Conservation (phyloP, 345 rosid species). For the Corchorus capsularis region DNA sequence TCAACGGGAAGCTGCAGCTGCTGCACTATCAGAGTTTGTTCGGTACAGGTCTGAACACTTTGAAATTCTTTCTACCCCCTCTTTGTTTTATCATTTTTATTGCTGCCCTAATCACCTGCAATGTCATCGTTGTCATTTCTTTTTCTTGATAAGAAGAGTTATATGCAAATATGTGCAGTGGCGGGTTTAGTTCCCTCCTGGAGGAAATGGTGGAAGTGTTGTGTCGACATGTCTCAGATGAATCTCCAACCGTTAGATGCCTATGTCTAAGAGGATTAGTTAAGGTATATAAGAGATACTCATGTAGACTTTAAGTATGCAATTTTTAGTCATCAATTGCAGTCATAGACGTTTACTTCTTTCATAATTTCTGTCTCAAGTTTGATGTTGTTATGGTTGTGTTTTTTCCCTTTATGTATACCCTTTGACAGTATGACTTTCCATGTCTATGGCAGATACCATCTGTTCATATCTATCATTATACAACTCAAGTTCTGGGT, state of each 20-base stretch:
- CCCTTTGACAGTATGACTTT: background rate
- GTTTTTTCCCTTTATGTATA: background rate
- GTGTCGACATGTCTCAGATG: conserved; percentile 94
- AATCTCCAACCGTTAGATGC: conserved; percentile 88
- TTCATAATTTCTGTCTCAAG: background rate
- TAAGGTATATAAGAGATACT: conserved; percentile 49
- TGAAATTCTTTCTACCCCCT: background rate
- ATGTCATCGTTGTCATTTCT: background rate
- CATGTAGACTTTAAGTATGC: background rate
- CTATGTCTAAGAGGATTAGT: conserved; percentile 95
- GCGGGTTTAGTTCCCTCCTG: conserved; percentile 67
- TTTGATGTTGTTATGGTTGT: background rate
- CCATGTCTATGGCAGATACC: conserved; percentile 64
- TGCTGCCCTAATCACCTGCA: background rate
- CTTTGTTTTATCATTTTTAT: background rate
- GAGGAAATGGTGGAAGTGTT: conserved; percentile 95
- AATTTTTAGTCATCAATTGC: conserved; percentile 3
- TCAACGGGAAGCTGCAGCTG: conserved; percentile 97
- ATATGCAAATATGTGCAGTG: conserved; percentile 48
- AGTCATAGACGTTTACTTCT: background rate
- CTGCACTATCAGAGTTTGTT: conserved; percentile 91
- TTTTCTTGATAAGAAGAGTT: background rate
- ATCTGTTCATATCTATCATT: conserved; percentile 65
- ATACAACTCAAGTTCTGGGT: conserved; percentile 79
- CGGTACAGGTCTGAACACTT: conserved; percentile 65